phyloP scores from a whole-genome alignment of 345 rosid species.

The Gynandropsis gynandra region DNA sequence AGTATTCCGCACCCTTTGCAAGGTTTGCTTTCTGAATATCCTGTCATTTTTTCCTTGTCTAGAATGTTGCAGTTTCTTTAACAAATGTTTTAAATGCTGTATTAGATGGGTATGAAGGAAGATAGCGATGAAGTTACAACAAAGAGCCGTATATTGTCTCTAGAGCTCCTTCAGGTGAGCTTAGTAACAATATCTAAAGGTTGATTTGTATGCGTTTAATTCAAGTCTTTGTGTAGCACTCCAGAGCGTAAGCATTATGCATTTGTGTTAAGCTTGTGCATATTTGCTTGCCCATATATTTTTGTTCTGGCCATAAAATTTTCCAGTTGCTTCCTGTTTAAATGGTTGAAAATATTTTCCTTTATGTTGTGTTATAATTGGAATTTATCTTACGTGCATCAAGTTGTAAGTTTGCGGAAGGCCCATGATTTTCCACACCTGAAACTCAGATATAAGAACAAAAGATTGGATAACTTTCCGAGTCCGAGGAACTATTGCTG shows the following conservation, averaged over 20 bases:
- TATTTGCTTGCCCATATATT: not conserved
- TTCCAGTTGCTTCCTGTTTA: slow-evolving; percentile 16
- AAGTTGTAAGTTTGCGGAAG: slow-evolving; percentile 10
- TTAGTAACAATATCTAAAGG: slow-evolving; percentile 13
- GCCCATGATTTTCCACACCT: slow-evolving; percentile 6
- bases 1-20: slow-evolving; percentile 95
- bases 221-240: slow-evolving; percentile 13
- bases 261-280: slow-evolving; percentile 2
- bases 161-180: slow-evolving; percentile 94
- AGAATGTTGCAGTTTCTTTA: slow-evolving; percentile 19
- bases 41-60: slow-evolving; percentile 14
- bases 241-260: not conserved
- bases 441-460: slow-evolving; percentile 10
- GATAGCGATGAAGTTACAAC: slow-evolving; percentile 89
- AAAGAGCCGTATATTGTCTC: slow-evolving; percentile 86
- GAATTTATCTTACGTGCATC: slow-evolving; percentile 11
- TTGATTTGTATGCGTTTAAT: slow-evolving; percentile 6
- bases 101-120: slow-evolving; percentile 99
- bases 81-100: slow-evolving; percentile 15
- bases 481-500: too few relatives aligned
- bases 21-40: slow-evolving; percentile 47
- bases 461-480: too few relatives aligned
- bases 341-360: slow-evolving; percentile 6
- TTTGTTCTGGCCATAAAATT: slow-evolving; percentile 3
- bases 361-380: slow-evolving; percentile 3